Percentiles rank a stretch among this genome's conserved stretches.
Conservation (phyloP, 495 filamentous ascomycete genomes). For the Penicillium flavigenum region DNA sequence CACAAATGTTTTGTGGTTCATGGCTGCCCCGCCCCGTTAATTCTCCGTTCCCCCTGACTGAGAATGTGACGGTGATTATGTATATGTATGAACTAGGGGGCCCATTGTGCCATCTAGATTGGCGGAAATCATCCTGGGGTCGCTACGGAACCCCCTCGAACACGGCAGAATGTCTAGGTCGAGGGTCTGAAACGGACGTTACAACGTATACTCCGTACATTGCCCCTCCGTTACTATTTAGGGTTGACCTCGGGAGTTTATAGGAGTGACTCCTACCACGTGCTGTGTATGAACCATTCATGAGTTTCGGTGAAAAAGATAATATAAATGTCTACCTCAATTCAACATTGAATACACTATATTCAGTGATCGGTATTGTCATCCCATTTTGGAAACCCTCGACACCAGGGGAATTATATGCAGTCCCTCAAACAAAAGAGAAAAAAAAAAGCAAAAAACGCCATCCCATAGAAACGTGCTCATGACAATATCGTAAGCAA, state of each 20-base stretch:
- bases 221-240: not conserved
- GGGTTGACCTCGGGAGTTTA: not conserved
- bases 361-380: slow-evolving; percentile 1
- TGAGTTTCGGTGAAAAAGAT: not conserved
- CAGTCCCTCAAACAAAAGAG: slow-evolving; percentile 22
- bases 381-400: slow-evolving; percentile 18
- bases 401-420: slow-evolving; percentile 36
- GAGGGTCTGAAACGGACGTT: slow-evolving; percentile 2
- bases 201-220: not conserved
- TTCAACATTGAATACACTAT: slow-evolving; percentile 3
- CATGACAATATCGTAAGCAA: slow-evolving; percentile 34
- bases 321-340: slow-evolving; percentile 5
- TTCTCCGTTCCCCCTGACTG: slow-evolving; percentile 9
- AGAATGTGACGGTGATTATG: not conserved
- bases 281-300: not conserved
- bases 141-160: slow-evolving; percentile 5
- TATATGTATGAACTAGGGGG: not conserved
- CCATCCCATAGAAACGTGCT: slow-evolving; percentile 38
- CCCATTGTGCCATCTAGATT: slow-evolving; percentile 4
- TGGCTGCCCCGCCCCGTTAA: slow-evolving; percentile 2
- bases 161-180: not conserved
- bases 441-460: slow-evolving; percentile 22
- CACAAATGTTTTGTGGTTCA: not conserved
- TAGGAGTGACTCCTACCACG: slow-evolving; percentile 7
- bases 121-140: not conserved